These are phyloP conservation scores for Ilyonectria destructans DNA, from an alignment of 2,329 filamentous ascomycete species.

Conservation along the genomic window DNA sequence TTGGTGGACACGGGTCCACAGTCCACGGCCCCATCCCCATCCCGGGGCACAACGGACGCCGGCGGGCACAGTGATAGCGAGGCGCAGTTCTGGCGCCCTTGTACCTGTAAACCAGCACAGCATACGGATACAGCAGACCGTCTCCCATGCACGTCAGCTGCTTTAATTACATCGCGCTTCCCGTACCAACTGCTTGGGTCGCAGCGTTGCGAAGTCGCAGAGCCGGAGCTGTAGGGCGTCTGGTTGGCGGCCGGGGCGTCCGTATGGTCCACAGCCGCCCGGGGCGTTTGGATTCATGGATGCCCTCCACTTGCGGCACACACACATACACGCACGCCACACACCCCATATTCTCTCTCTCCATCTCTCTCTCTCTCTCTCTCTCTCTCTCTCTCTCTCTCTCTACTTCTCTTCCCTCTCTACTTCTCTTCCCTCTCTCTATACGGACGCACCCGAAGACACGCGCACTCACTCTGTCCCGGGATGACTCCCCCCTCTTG, in stretches of 20 bases:
- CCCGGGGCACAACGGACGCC: neutral
- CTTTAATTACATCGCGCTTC: neutral
- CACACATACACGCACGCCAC: too few species aligned
- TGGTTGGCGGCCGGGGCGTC: neutral
- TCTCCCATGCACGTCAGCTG: constrained; percentile 2
- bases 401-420: neutral
- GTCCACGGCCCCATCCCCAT: neutral
- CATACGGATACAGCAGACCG: neutral
- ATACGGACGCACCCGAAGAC: neutral
- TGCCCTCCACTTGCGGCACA: too few species aligned
- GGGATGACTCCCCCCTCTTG: neutral
- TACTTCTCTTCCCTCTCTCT: neutral
- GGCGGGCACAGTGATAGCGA: neutral
- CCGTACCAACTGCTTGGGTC: constrained; percentile 3
- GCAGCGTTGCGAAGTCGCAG: neutral
- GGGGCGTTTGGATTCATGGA: constrained; percentile 4
- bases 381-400: neutral
- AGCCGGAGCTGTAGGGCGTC: neutral
- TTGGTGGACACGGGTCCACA: neutral
- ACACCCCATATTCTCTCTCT: neutral
- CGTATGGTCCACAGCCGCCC: constrained; percentile 10
- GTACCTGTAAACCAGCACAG: neutral
- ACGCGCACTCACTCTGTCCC: neutral
- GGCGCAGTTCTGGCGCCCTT: neutral
- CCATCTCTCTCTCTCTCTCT: neutral